Base-by-base conservation (phyloP, 495 filamentous ascomycete genomes). In the Filosporella fistucella region DNA sequence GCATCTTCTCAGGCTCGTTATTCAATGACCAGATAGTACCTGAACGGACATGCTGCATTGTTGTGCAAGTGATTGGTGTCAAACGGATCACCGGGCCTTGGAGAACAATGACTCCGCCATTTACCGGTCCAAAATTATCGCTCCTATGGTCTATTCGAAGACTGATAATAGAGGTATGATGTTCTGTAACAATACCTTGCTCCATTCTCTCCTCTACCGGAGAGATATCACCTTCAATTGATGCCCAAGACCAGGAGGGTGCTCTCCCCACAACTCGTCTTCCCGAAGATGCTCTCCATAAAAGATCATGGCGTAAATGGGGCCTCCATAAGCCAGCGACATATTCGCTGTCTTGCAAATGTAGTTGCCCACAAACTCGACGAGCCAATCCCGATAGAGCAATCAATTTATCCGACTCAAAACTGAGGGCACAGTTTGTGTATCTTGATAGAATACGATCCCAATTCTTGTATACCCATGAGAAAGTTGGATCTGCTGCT, bases 221-320 rank as follows among this genome's bases (percentile, higher is more conserved):
- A 8, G 20, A 40, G 4, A 40, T 20, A 4, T 14, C 16, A 6
- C 26, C 43, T 9, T 36, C 17, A 6, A 46, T 34, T 3, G 43
- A 33, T 14, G 43, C 43, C 43, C 43, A 46, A 8, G 43, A 46
- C 43, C 43, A 46, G 10, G 43, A 34, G 26, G 43, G 43, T 13
- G 43, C 43, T 20, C 36, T 2, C 13, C 4, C 5, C 13, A 12
- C 16, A 18, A 17, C 16, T 17, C 8, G 7, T 10, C 34, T 9
- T 37, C 34, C 16, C 16, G 7, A 9, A 18, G 9, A 10, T 11
- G 13, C 16, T 3, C 17, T 3, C 36, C 36, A 40, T 20, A 8
- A 13, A 3, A 40, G 17, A 17, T 21, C 7, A 23, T 40, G 5
- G 2, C 3, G 5, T 7, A 40, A 23, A 5, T 40, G 11, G 12